Conservation (phyloP, 495 filamentous ascomycete genomes). For the Friedmanniomyces simplex region DNA sequence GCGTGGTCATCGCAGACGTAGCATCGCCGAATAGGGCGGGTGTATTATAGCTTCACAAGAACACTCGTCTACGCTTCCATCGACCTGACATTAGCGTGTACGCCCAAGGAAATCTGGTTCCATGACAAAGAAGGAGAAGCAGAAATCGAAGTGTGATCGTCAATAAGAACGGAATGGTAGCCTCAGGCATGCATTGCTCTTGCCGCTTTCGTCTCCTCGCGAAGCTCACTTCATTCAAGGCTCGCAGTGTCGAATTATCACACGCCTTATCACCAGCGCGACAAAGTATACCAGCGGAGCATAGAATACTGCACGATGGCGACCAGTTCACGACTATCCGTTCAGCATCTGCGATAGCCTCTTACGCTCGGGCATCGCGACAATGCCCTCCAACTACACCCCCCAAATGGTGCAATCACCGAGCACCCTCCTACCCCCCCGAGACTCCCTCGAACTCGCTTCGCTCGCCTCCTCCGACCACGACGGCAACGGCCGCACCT, state of each 20-base stretch:
- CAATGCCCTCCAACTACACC: neutral
- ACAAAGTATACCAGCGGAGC: neutral
- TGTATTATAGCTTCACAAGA: neutral
- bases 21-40: too few relatives aligned
- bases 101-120: too few relatives aligned
- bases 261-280: too few relatives aligned
- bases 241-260: too few relatives aligned
- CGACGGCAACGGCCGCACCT: slow-evolving; percentile 42
- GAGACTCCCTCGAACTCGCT: slow-evolving; percentile 93
- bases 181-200: too few relatives aligned
- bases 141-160: too few relatives aligned
- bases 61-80: too few relatives aligned
- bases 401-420: slow-evolving; percentile 7
- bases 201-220: neutral
- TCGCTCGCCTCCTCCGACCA: slow-evolving; percentile 66
- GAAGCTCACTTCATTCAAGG: too few relatives aligned
- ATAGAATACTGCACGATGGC: neutral
- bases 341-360: neutral
- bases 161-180: too few relatives aligned
- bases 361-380: neutral
- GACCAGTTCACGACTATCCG: neutral
- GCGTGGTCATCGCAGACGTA: too few relatives aligned
- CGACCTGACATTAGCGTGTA: too few relatives aligned
- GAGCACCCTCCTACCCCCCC: slow-evolving; percentile 34
- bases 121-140: too few relatives aligned